Evolutionary conservation across 2,329 filamentous ascomycete genomes (phyloP).

Genomic region (Fusarium pseudoanthophilum): DNA sequence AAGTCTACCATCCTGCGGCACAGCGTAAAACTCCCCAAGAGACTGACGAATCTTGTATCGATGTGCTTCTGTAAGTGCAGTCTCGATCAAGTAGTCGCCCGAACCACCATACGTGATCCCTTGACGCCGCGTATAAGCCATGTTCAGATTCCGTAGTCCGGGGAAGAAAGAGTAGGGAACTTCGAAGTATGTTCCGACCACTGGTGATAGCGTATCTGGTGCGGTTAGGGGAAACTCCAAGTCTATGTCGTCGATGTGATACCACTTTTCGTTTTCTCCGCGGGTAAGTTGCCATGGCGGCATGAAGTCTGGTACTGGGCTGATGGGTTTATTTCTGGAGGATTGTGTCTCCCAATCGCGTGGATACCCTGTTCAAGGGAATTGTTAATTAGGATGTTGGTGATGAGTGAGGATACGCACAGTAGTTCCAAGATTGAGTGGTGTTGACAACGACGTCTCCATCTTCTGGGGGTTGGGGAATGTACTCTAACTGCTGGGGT

Average conservation of each 20-base stretch:
- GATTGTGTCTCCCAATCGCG: background rate
- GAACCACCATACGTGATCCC: background rate
- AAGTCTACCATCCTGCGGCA: background rate
- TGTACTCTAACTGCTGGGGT: background rate
- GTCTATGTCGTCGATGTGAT: conserved; percentile 6
- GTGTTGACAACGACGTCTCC: background rate
- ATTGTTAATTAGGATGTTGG: background rate
- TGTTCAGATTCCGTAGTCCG: background rate
- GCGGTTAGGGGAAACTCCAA: background rate
- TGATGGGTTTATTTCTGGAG: background rate
- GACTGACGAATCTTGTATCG: background rate
- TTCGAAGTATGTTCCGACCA: background rate
- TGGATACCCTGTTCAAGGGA: background rate
- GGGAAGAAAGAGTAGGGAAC: background rate
- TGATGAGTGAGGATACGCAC: background rate
- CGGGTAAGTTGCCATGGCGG: background rate
- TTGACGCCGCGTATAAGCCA: background rate
- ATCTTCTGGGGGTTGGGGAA: background rate
- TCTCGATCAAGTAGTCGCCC: background rate
- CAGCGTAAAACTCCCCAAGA: background rate
- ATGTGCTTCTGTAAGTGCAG: background rate
- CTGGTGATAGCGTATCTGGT: background rate
- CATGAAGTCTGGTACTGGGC: background rate
- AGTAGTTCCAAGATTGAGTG: background rate
- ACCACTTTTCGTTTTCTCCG: background rate